Evolutionary conservation across 2,329 filamentous ascomycete genomes (phyloP).

Genomic region (Parafenestella ontariensis): DNA sequence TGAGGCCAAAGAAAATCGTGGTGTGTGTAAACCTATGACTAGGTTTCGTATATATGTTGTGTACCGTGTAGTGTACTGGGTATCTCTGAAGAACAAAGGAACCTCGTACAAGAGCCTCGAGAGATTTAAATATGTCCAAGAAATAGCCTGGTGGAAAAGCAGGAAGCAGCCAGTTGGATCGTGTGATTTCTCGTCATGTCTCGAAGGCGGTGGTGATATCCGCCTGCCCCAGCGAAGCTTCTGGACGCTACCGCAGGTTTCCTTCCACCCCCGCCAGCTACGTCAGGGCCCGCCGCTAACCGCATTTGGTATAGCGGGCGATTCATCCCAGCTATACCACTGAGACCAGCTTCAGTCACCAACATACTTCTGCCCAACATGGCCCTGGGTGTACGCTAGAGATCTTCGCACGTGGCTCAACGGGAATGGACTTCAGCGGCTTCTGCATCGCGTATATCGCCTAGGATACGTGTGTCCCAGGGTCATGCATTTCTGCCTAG

Average conservation of each 20-base stretch:
- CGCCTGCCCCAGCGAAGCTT: constrained; percentile 34
- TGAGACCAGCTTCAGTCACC: neutral
- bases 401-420: neutral
- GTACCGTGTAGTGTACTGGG: constrained; percentile 17
- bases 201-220: constrained; percentile 26
- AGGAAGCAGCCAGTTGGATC: constrained; percentile 33
- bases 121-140: constrained; percentile 33
- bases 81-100: constrained; percentile 17
- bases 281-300: constrained; percentile 5
- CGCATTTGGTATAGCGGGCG: neutral
- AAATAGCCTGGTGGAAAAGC: constrained; percentile 16
- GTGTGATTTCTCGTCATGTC: constrained; percentile 31
- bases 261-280: constrained; percentile 20
- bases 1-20: constrained; percentile 20
- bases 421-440: neutral
- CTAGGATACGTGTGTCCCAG: no score
- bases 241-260: constrained; percentile 28
- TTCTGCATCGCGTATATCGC: no score
- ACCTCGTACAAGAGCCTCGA: constrained; percentile 10
- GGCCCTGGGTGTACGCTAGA: no score
- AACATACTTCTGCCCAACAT: neutral
- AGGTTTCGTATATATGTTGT: constrained; percentile 19
- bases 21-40: constrained; percentile 18
- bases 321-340: neutral
- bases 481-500: no score